Conservation (phyloP, 768 basidiomycete genomes). For the Boletus coccyginus region DNA sequence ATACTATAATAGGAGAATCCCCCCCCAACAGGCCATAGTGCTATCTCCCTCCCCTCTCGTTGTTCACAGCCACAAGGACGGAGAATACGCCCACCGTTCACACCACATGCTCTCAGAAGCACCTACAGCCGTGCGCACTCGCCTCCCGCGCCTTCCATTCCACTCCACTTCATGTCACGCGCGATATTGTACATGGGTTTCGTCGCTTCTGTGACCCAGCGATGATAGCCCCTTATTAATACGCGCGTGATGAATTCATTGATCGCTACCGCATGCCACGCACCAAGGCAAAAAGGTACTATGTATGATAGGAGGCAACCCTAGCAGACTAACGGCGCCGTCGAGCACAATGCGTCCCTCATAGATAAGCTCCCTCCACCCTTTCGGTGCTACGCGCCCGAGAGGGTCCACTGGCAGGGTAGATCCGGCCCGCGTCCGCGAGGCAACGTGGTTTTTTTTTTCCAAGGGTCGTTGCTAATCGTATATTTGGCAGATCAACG, state of each 20-base stretch:
- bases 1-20: neutral
- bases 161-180: slow-evolving; percentile 9
- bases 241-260: slow-evolving; percentile 15
- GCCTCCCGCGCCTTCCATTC: slow-evolving; percentile 10
- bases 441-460: neutral
- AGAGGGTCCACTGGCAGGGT: neutral
- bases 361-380: neutral
- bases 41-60: neutral
- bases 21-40: neutral
- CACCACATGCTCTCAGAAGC: slow-evolving; percentile 3
- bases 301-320: neutral
- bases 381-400: neutral
- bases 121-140: neutral
- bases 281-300: neutral
- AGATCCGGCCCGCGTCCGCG: slow-evolving; percentile 10
- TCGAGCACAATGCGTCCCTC: neutral
- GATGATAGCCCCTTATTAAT: slow-evolving; percentile 1
- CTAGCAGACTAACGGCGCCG: neutral
- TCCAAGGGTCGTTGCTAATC: slow-evolving; percentile 12
- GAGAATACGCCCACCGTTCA: neutral
- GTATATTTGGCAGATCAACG: slow-evolving; percentile 10
- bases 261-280: slow-evolving; percentile 5
- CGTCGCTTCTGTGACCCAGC: slow-evolving; percentile 11
- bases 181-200: neutral
- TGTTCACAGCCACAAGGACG: neutral